phyloP scores from a whole-genome alignment of 2,329 filamentous ascomycete genomes.

The Penicillium sp. region DNA sequence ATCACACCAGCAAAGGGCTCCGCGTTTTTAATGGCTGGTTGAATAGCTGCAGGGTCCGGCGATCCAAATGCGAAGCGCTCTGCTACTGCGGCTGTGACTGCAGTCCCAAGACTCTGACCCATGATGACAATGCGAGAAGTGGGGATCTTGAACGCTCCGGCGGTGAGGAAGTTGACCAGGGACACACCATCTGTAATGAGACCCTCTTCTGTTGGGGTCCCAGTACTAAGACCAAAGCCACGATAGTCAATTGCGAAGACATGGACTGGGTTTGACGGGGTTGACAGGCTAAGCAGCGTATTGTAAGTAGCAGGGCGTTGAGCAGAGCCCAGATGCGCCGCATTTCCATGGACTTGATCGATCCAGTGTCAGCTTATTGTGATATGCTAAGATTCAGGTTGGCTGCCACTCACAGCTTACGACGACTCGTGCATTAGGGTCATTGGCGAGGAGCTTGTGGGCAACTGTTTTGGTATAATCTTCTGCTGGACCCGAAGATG shows the following conservation, averaged over 20 bases:
- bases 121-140: slow-evolving; percentile 73
- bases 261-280: slow-evolving; percentile 63
- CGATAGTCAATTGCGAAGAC: slow-evolving; percentile 89
- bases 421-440: slow-evolving; percentile 54
- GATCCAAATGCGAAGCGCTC: slow-evolving; percentile 63
- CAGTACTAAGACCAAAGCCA: slow-evolving; percentile 78
- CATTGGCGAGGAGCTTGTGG: slow-evolving; percentile 51
- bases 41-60: slow-evolving; percentile 31
- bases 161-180: slow-evolving; percentile 63
- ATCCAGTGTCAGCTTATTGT: slow-evolving; percentile 11
- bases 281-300: slow-evolving; percentile 68
- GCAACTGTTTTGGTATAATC: slow-evolving; percentile 51
- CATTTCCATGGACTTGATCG: slow-evolving; percentile 61
- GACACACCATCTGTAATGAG: slow-evolving; percentile 76
- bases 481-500: slow-evolving; percentile 51
- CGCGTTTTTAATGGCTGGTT: slow-evolving; percentile 44
- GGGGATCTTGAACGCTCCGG: slow-evolving; percentile 62
- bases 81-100: slow-evolving; percentile 71
- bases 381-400: not conserved
- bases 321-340: slow-evolving; percentile 78
- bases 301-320: slow-evolving; percentile 76
- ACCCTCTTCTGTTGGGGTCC: slow-evolving; percentile 75
- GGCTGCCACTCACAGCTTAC: slow-evolving; percentile 50
- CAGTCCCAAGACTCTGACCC: slow-evolving; percentile 86
- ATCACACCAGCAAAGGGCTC: slow-evolving; percentile 76